Evolutionary conservation across 2,329 filamentous ascomycete genomes (phyloP), one percentile per base, ranked within the genome.

Genomic region (Diplocarpon mali): DNA sequence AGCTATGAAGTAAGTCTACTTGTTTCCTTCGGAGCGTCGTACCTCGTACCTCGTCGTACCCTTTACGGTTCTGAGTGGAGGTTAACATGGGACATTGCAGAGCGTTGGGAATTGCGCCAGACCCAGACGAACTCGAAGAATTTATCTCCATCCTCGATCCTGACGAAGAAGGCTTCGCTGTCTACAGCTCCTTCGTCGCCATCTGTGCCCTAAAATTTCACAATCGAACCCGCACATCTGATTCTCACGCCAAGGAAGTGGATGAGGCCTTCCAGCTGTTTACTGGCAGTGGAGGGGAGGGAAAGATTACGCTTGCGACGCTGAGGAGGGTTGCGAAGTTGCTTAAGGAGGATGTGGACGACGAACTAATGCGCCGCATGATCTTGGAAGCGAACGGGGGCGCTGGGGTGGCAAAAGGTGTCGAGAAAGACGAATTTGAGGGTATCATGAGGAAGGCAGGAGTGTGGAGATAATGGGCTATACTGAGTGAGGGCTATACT

Each of bases 331-430:
- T 95, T 43, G 88, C 89, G 35, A 78, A 76, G 54, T 76, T 86
- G 56, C 67, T 98, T 57, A 85, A 87, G 65, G 87, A 95, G 65
- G 86, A 81, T 50, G 80, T 94, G 17, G 76, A 78, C 47, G 92
- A 96, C 57, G 81, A 86, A 39, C 66, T 94, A 60, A 67, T 98
- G 60, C 78, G 77, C 67, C 88, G 95, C 68, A 98, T 98, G 92
- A 83, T 98, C 46, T 69, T 88, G 39, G 90, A 96, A 70, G 92
- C 90, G 39, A 95, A 93, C 64, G 85, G 85, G 2, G 87, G 85
- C 1, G 78, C 73, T 3, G 81, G 83, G 13, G 74, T 84, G 10
- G 76, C 70, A 31, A 74, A 70, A 45, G 86, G 84, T 7, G 90
- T 94, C 9, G 76, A 70, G 34, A 69, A 80, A 59, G 80, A 84